Evolutionary conservation across 192 early-diverging fungal genomes (phyloP).

Genomic region (Coemansia sp.): DNA sequence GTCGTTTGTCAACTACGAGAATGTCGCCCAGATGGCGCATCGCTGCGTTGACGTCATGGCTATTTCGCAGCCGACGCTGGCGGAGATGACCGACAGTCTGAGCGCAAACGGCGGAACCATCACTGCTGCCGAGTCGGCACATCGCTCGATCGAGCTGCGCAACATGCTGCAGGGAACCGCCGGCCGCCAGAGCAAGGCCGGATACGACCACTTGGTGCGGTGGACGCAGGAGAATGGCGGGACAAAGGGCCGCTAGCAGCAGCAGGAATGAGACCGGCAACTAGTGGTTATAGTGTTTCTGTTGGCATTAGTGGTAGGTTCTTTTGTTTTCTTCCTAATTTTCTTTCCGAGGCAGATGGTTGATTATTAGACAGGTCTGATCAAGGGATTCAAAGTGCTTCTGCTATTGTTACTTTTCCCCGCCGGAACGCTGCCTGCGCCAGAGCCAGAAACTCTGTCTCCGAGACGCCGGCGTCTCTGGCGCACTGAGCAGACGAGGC

Average conservation of each 20-base stretch:
- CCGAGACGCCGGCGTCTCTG: conserved; percentile 15
- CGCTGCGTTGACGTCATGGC: conserved; percentile 15
- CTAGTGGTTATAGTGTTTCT: too few species aligned
- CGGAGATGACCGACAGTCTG: conserved; percentile 34
- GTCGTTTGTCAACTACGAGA: conserved; percentile 41
- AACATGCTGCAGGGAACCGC: conserved; percentile 45
- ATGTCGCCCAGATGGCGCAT: conserved; percentile 31
- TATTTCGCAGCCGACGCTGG: conserved; percentile 29
- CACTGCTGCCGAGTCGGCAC: conserved; percentile 14
- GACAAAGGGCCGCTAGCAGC: neutral
- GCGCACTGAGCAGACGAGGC: conserved; percentile 25
- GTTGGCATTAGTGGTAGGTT: too few species aligned
- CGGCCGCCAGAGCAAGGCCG: conserved; percentile 59
- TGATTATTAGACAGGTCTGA: too few species aligned
- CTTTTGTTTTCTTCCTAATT: too few species aligned
- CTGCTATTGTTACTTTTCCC: neutral
- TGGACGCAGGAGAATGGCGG: conserved; percentile 32
- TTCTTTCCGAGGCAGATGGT: too few species aligned
- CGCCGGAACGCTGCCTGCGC: conserved; percentile 10
- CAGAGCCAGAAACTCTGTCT: conserved; percentile 27
- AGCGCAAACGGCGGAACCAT: conserved; percentile 26
- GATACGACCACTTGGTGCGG: conserved; percentile 64
- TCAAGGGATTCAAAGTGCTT: too few species aligned
- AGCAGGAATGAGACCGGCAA: neutral
- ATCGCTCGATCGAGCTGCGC: conserved; percentile 34